phyloP scores from a whole-genome alignment of 495 filamentous ascomycete species.

The Xylaria cubensis region DNA sequence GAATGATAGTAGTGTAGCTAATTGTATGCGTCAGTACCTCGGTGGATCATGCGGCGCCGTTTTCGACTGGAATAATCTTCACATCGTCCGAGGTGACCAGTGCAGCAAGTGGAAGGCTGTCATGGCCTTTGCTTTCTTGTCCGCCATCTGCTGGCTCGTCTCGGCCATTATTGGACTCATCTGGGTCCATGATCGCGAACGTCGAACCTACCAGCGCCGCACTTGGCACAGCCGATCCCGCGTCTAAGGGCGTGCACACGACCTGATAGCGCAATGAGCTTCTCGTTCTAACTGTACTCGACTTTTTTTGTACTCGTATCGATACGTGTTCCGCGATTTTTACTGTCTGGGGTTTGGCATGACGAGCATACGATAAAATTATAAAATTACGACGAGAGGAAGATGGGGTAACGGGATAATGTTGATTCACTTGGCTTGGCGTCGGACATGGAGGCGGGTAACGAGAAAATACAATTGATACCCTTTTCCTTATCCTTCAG shows the following conservation, averaged over 20 bases:
- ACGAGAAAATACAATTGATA: conserved; percentile 10
- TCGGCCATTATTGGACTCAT: conserved; percentile 60
- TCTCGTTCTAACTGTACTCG: neutral
- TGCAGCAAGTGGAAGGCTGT: conserved; percentile 71
- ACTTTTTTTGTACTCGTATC: neutral
- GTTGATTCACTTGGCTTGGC: conserved; percentile 3
- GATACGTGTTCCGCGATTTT: neutral
- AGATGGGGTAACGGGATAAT: neutral
- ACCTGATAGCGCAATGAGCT: neutral
- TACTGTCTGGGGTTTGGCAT: neutral
- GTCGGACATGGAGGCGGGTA: neutral
- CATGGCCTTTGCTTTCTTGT: conserved; percentile 71
- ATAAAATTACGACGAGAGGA: neutral
- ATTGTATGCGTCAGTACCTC: conserved; percentile 35
- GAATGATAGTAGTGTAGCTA: conserved; percentile 21
- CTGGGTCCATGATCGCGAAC: conserved; percentile 49
- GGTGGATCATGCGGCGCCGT: conserved; percentile 66
- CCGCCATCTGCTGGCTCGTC: conserved; percentile 70
- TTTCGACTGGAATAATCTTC: conserved; percentile 91
- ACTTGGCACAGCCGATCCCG: conserved; percentile 49
- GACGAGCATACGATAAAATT: conserved; percentile 7
- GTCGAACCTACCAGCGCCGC: conserved; percentile 43
- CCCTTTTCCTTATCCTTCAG: neutral
- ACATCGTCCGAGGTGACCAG: conserved; percentile 69
- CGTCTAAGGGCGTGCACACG: conserved; percentile 40